These are phyloP conservation scores for Trichophyton verrucosum DNA, from an alignment of 2,329 filamentous ascomycete species.

Conservation along the genomic window DNA sequence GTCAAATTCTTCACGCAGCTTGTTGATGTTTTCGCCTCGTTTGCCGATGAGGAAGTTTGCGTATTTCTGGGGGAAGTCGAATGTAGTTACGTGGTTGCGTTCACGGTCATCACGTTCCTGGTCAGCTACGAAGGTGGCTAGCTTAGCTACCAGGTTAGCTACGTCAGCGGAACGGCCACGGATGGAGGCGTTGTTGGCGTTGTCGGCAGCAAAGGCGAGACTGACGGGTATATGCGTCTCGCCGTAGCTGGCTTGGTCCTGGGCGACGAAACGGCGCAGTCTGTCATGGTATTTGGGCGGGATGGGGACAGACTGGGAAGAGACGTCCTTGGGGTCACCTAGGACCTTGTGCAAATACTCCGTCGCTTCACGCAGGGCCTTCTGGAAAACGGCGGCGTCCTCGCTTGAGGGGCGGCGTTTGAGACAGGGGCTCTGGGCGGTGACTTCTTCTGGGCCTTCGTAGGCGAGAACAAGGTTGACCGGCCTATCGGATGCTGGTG, in stretches of 20 bases:
- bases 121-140: constrained; percentile 67
- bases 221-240: constrained; percentile 45
- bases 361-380: constrained; percentile 47
- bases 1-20: constrained; percentile 56
- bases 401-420: constrained; percentile 43
- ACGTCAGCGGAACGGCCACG: constrained; percentile 66
- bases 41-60: constrained; percentile 71
- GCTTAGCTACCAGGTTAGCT: constrained; percentile 57
- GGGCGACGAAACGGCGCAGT: constrained; percentile 46
- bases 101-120: constrained; percentile 90
- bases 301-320: constrained; percentile 41
- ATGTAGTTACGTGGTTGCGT: constrained; percentile 70
- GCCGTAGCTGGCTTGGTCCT: constrained; percentile 41
- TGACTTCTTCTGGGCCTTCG: constrained; percentile 27
- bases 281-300: constrained; percentile 53
- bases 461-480: constrained; percentile 39
- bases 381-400: constrained; percentile 46
- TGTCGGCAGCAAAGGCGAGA: constrained; percentile 31
- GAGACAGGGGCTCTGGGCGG: constrained; percentile 40
- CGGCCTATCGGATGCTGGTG: constrained; percentile 21
- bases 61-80: constrained; percentile 90
- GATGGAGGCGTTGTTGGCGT: constrained; percentile 49
- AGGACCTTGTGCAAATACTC: constrained; percentile 43
- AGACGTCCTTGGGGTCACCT: constrained; percentile 43
- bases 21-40: constrained; percentile 56